Conservation (phyloP, 225 moss, liverwort and hornwort genomes). For the Anthoceros angustus region DNA sequence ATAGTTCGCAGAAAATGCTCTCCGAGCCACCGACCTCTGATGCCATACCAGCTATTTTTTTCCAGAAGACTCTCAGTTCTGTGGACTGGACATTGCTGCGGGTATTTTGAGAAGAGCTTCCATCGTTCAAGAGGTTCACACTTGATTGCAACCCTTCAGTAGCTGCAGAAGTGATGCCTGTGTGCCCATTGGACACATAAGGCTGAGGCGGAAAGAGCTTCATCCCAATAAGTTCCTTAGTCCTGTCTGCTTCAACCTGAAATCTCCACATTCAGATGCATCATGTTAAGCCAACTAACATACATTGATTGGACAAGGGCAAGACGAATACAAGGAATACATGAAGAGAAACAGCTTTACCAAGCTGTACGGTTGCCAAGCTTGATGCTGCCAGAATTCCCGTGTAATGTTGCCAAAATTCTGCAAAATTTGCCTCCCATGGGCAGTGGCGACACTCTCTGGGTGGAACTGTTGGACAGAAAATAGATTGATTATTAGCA, state of each 20-base stretch:
- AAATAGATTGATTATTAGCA: conserved; percentile 10
- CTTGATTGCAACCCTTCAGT: too few species aligned
- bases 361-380: conserved; percentile 22
- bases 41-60: conserved; percentile 60
- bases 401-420: conserved; percentile 69
- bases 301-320: too few species aligned
- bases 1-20: conserved; percentile 69
- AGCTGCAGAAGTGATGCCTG: too few species aligned
- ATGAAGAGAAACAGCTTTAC: conserved; percentile 15
- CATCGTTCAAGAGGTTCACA: too few species aligned
- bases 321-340: too few species aligned
- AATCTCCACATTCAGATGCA: too few species aligned
- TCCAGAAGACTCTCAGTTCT: conserved; percentile 46
- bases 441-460: conserved; percentile 86
- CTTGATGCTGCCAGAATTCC: conserved; percentile 55
- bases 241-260: too few species aligned
- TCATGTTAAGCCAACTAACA: too few species aligned
- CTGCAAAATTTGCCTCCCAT: conserved; percentile 67
- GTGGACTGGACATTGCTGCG: not conserved
- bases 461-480: conserved; percentile 66
- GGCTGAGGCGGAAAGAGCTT: too few species aligned
- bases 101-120: not conserved
- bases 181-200: too few species aligned
- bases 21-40: conserved; percentile 62
- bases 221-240: too few species aligned